phyloP scores from a whole-genome alignment of 1,284 basidiomycete species.

The Ustilago vetiveriae region DNA sequence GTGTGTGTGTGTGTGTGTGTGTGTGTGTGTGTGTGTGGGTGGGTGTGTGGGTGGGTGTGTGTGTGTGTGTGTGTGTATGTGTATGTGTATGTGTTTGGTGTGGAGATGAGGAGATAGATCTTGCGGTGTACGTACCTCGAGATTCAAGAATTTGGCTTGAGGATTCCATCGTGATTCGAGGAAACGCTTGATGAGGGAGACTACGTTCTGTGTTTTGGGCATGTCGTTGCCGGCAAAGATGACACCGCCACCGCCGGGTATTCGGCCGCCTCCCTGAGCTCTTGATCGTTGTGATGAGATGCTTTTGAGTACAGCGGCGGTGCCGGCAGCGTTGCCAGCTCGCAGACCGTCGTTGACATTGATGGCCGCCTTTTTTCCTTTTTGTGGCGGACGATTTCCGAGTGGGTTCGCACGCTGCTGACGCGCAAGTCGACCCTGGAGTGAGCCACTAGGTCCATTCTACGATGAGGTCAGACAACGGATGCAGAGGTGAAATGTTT shows the following conservation, averaged over 20 bases:
- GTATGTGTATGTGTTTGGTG: too few relatives aligned
- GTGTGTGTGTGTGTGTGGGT: too few relatives aligned
- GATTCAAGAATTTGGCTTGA: slow-evolving; percentile 75
- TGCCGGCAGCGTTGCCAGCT: slow-evolving; percentile 41
- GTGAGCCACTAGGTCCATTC: slow-evolving; percentile 24
- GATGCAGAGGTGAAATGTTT: background rate
- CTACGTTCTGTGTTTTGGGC: slow-evolving; percentile 47
- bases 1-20: too few relatives aligned
- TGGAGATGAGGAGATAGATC: background rate
- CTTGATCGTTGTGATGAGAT: slow-evolving; percentile 32
- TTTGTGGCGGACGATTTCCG: slow-evolving; percentile 35
- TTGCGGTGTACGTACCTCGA: slow-evolving; percentile 68
- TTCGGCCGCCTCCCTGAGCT: slow-evolving; percentile 44
- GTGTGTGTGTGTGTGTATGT: too few relatives aligned
- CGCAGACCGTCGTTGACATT: slow-evolving; percentile 47
- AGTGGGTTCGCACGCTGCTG: slow-evolving; percentile 40
- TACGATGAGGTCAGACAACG: background rate
- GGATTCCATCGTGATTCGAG: slow-evolving; percentile 55
- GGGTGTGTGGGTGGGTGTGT: too few relatives aligned
- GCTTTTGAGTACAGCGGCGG: slow-evolving; percentile 38
- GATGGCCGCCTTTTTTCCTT: slow-evolving; percentile 32
- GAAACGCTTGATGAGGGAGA: slow-evolving; percentile 54
- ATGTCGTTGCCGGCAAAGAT: slow-evolving; percentile 41
- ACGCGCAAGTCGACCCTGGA: slow-evolving; percentile 35
- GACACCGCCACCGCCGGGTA: slow-evolving; percentile 43